Evolutionary conservation across 1,284 basidiomycete species (phyloP).

Genomic region (Quambalaria eucalypti): DNA sequence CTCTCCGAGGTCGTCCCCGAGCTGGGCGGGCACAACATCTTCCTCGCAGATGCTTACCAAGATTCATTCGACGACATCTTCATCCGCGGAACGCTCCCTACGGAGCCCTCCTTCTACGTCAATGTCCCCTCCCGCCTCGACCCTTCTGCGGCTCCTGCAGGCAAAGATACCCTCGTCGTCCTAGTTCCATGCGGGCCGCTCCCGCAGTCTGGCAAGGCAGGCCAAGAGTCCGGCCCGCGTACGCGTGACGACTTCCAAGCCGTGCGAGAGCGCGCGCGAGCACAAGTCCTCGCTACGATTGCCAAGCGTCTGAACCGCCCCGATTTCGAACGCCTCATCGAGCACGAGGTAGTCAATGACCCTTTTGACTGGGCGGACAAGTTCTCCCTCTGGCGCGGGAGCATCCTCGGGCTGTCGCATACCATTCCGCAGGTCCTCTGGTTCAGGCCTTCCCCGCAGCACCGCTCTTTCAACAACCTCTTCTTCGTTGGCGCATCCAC

Average conservation of each 20-base stretch:
- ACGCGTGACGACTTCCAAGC: constrained; percentile 17
- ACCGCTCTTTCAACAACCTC: constrained; percentile 29
- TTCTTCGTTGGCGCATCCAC: constrained; percentile 49
- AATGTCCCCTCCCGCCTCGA: constrained; percentile 52
- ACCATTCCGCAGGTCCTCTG: constrained; percentile 39
- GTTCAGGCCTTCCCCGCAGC: constrained; percentile 12
- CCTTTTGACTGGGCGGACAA: constrained; percentile 48
- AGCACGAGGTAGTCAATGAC: constrained; percentile 35
- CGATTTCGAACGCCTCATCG: constrained; percentile 29
- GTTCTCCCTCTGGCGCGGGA: constrained; percentile 48
- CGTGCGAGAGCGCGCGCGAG: constrained; percentile 18
- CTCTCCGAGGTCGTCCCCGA: constrained; percentile 49
- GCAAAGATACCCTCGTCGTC: constrained; percentile 48
- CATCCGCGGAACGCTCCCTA: constrained; percentile 50
- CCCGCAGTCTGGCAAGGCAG: constrained; percentile 16
- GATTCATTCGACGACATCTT: constrained; percentile 54
- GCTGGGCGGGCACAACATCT: constrained; percentile 51
- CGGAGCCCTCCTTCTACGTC: constrained; percentile 55
- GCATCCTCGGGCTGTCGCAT: constrained; percentile 48
- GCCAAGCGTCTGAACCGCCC: constrained; percentile 22
- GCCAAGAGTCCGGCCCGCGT: constrained; percentile 19
- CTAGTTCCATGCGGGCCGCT: constrained; percentile 49
- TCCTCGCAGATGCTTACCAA: constrained; percentile 49
- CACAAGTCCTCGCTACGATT: constrained; percentile 39
- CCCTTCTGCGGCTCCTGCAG: constrained; percentile 45